Base-by-base conservation (phyloP, 1,284 basidiomycete genomes). In the Grifola frondosa region DNA sequence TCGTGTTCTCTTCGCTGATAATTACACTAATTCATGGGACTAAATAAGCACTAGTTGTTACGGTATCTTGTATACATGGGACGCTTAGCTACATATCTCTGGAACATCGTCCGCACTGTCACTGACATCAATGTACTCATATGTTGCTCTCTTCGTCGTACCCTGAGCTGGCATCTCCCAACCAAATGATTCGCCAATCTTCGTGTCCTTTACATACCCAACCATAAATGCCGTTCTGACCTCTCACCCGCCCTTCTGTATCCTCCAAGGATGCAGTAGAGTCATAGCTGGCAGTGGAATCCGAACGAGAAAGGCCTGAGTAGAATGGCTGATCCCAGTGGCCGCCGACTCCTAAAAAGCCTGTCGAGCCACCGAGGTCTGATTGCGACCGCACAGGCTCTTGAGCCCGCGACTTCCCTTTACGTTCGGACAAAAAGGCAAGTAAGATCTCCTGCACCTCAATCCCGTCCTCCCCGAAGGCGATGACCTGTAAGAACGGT, bases 151-250 rank as follows among this genome's bases (percentile, higher is more conserved):
- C 48, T 13, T 52, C 56, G 30, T 64, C 62, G 29, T 67, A 55
- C 23, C 60, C 64, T 25, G 63, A 62, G 2, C 67, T 64, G 33
- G 61, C 60, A 5, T 85, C 86, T 0, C 87, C 87, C 6, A 89
- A 64, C 88, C 88, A 90, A 57, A 90, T 80, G 12, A 90, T 74
- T 20, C 88, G 68, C 75, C 80, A 90, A 57, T 90, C 87, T 44
- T 80, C 76, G 5, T 70, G 46, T 11, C 80, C 86, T 58, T 81
- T 86, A 49, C 78, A 66, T 62, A 79, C 74, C 84, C 84, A 88
- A 0, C 75, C 86, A 58, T 90, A 90, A 8, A 84, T 62, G 7
- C 87, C 87, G 44, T 81, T 71, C 42, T 81, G 77, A 15, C 62
- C 65, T 50, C 70, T 71, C 54, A 80, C 56, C 52, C 65, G 63